Evolutionary conservation across 805 yeast species (phyloP).

Genomic region (Saccharomycopsis sp.): DNA sequence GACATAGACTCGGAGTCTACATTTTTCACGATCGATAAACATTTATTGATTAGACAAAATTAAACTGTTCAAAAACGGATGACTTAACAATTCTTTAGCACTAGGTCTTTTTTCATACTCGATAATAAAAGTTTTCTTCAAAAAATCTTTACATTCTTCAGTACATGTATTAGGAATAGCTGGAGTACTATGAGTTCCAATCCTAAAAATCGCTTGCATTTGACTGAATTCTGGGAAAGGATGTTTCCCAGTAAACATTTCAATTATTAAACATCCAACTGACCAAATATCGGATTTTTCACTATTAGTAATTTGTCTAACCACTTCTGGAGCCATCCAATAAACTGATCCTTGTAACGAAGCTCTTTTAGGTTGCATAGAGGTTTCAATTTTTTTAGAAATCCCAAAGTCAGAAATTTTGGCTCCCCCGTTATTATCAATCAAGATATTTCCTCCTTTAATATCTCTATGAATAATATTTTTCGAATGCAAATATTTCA

Average conservation of each 20-base stretch:
- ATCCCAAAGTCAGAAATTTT: constrained; percentile 60
- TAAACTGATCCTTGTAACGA: constrained; percentile 72
- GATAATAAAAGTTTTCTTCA: constrained; percentile 56
- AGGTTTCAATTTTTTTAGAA: constrained; percentile 29
- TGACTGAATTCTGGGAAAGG: constrained; percentile 93
- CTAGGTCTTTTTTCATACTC: constrained; percentile 67
- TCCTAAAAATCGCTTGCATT: constrained; percentile 93
- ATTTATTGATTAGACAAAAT: constrained; percentile 10
- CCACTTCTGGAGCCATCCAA: constrained; percentile 99
- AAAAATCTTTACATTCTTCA: constrained; percentile 53
- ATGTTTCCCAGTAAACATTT: constrained; percentile 92
- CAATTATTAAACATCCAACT: constrained; percentile 86
- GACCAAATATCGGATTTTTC: constrained; percentile 96
- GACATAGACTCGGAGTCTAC: too few relatives aligned
- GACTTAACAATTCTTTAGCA: constrained; percentile 58
- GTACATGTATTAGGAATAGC: constrained; percentile 65
- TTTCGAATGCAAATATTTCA: constrained; percentile 44
- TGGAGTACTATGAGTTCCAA: constrained; percentile 81
- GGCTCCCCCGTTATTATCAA: constrained; percentile 50
- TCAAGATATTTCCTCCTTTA: constrained; percentile 53
- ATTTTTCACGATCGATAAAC: too few relatives aligned
- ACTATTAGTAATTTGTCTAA: constrained; percentile 84
- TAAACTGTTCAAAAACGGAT: constrained; percentile 38
- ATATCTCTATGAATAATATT: constrained; percentile 55
- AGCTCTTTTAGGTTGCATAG: constrained; percentile 32